phyloP scores from a whole-genome alignment of 2,329 filamentous ascomycete genomes.

The Fusarium sp. region DNA sequence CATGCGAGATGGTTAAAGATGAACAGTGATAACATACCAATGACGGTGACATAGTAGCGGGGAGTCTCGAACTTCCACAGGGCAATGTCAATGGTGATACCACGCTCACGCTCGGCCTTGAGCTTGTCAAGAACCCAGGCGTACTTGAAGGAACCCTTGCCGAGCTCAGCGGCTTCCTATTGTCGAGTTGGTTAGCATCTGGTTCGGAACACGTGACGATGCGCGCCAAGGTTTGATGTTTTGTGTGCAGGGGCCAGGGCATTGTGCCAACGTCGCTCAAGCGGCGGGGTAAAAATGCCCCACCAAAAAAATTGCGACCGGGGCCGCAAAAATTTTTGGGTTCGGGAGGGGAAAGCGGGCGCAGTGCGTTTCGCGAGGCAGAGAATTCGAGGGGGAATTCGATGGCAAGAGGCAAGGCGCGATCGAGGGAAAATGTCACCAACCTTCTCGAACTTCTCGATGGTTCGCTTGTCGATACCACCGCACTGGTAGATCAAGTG shows the following conservation, averaged over 20 bases:
- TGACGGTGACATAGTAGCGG: conserved; percentile 98
- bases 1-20: not conserved
- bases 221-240: conserved; percentile 13
- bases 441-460: conserved; percentile 99
- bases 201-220: conserved; percentile 25
- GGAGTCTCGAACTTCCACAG: conserved; percentile 99
- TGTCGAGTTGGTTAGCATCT: conserved; percentile 37
- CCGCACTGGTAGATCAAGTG: conserved; percentile 99
- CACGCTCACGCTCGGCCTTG: conserved; percentile 99
- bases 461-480: conserved; percentile 99
- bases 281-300: conserved; percentile 41
- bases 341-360: conserved; percentile 25
- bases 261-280: conserved; percentile 23
- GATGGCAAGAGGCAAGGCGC: conserved; percentile 24
- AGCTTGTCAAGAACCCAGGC: conserved; percentile 99
- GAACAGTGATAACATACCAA: conserved; percentile 73
- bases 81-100: conserved; percentile 99
- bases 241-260: conserved; percentile 27
- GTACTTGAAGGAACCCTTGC: conserved; percentile 99
- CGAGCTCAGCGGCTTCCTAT: conserved; percentile 98
- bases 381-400: conserved; percentile 32
- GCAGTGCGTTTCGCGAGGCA: conserved; percentile 23
- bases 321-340: conserved; percentile 37
- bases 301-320: conserved; percentile 31
- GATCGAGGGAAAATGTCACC: conserved; percentile 53